phyloP scores from a whole-genome alignment of 2,329 filamentous ascomycete genomes.

The Parafenestella ontariensis region DNA sequence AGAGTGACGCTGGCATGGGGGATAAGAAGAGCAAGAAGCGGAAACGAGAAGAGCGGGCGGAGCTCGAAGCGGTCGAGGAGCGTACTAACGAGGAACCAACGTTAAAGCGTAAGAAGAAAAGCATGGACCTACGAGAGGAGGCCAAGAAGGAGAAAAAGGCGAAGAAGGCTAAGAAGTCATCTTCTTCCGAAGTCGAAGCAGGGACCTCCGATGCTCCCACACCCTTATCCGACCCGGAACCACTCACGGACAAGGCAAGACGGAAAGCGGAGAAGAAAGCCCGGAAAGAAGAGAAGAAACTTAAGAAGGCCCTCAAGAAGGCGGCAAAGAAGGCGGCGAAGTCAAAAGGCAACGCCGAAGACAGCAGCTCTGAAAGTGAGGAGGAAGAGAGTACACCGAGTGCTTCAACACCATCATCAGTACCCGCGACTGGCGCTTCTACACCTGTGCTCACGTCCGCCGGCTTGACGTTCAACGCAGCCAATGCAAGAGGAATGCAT shows the following conservation, averaged over 20 bases:
- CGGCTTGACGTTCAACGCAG: conserved; percentile 48
- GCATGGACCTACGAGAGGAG: conserved; percentile 40
- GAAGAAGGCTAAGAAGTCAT: conserved; percentile 35
- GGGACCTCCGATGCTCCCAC: conserved; percentile 24
- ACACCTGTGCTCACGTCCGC: conserved; percentile 55
- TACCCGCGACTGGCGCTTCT: conserved; percentile 53
- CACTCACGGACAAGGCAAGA: conserved; percentile 53
- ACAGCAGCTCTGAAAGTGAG: conserved; percentile 36
- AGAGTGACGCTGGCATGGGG: conserved; percentile 34
- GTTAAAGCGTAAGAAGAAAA: conserved; percentile 50
- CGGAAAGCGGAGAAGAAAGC: conserved; percentile 53
- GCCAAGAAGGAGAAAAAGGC: conserved; percentile 38
- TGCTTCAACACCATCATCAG: conserved; percentile 28
- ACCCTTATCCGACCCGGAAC: conserved; percentile 27
- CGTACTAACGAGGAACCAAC: conserved; percentile 36
- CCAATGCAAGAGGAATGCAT: conserved; percentile 67
- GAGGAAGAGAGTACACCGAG: conserved; percentile 40
- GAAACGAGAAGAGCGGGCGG: conserved; percentile 38
- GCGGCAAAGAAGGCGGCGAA: conserved; percentile 52
- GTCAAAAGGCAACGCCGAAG: conserved; percentile 29
- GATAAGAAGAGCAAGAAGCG: conserved; percentile 42
- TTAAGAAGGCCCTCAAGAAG: conserved; percentile 58
- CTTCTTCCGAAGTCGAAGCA: conserved; percentile 29
- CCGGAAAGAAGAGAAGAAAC: conserved; percentile 54
- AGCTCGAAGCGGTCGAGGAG: conserved; percentile 41